Base-by-base conservation (phyloP, 257 asterid species). In the Penstemon eatonii region DNA sequence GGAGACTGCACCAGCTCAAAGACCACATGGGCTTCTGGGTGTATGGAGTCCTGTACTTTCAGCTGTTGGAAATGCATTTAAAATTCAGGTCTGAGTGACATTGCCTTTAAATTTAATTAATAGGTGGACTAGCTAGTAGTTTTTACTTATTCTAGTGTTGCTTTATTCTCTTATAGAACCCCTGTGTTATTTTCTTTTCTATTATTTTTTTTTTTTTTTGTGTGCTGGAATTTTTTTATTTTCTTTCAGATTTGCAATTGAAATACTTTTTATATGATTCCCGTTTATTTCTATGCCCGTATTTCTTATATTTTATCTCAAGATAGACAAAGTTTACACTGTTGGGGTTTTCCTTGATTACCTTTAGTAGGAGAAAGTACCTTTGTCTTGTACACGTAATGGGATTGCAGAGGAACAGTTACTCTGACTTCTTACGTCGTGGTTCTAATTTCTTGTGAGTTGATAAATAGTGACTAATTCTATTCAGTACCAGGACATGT, bases 21-120 rank as follows among this genome's bases (percentile, higher is more conserved):
- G 99, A 75, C 99, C 96, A 41, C 92, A 81, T 71, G 99, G 97
- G 66, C 92, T 84, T 73, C 82, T 94, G 57, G 99, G 99, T 55
- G 91, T 94, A 40, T 94, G 99, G 99, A 82, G 99, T 60, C 99
- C 99, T 67, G 80, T 94, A 68, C 91, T 94, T 52, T 90, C 99
- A 54, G 99, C 99, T 70, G 86, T 94, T 75, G 99, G 99, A 68
- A 94, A 88, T 71, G 96, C 97, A 68, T 94, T 94, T 66, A 94
- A 94, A 81, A 69, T 94, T 75, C 96, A 90, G 96, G 97, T 90
- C 51, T 71, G 77, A 25, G 33, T 25, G 33, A 47, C 58, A 25
- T 63, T 47, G 47, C 53, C 69, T 18, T 64, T 47, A 46, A 47
- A 60, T 11, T 56, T 55, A 36, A 25, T 25, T 25, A 25, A 25